Conservation (phyloP, 176 grass and related monocot genomes). For the Phoenix roebelenii region DNA sequence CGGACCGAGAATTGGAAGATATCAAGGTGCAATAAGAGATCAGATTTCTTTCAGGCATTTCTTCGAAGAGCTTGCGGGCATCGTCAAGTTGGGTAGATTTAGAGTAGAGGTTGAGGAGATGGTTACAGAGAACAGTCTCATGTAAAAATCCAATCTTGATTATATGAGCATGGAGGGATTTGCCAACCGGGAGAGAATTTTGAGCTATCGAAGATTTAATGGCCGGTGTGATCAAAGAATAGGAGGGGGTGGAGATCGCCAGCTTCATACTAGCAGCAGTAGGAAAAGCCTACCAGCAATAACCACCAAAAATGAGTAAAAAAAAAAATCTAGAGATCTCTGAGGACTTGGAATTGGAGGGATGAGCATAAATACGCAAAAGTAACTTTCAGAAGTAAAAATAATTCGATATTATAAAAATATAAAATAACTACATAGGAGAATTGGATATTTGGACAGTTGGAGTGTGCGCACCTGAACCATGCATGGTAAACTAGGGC, state of each 20-base stretch:
- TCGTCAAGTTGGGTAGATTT: slow-evolving; percentile 6
- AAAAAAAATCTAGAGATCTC: too few relatives aligned
- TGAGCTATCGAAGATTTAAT: slow-evolving; percentile 15
- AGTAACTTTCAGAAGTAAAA: too few relatives aligned
- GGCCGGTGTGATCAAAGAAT: slow-evolving; percentile 1
- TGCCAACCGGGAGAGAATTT: slow-evolving; percentile 11
- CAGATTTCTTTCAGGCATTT: slow-evolving; percentile 22
- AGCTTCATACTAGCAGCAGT: too few relatives aligned
- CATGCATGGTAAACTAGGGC: too few relatives aligned
- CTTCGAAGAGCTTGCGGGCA: slow-evolving; percentile 24
- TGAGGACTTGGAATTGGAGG: too few relatives aligned
- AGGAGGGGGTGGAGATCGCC: neutral
- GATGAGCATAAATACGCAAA: too few relatives aligned
- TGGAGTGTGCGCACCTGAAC: too few relatives aligned
- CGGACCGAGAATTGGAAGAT: slow-evolving; percentile 8
- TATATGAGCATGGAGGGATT: slow-evolving; percentile 17
- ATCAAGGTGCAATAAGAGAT: slow-evolving; percentile 25
- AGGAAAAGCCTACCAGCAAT: too few relatives aligned
- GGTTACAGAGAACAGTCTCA: slow-evolving; percentile 14
- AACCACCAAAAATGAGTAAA: too few relatives aligned
- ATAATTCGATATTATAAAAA: too few relatives aligned
- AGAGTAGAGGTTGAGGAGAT: slow-evolving; percentile 17
- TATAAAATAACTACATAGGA: too few relatives aligned
- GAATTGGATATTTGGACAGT: too few relatives aligned
- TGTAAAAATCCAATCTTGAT: slow-evolving; percentile 17